Conservation (phyloP, 176 grass and related monocot species). For the Thinopyrum elongatum region DNA sequence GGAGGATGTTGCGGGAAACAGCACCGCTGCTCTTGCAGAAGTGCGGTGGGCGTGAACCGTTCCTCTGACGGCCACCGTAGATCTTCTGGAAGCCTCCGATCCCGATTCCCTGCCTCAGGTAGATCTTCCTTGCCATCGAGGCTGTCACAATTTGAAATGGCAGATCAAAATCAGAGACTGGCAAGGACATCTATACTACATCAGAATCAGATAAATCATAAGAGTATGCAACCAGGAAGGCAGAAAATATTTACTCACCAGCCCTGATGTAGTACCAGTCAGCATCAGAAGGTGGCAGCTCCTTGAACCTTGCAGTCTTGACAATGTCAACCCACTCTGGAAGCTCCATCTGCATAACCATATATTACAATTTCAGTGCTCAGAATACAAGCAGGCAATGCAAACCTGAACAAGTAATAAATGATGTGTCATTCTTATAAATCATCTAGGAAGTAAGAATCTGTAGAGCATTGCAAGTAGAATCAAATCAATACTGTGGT, state of each 20-base stretch:
- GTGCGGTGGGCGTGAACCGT: conserved; percentile 48
- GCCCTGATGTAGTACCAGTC: conserved; percentile 87
- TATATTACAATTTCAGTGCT: neutral
- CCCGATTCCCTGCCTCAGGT: conserved; percentile 75
- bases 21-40: conserved; percentile 85
- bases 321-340: conserved; percentile 84
- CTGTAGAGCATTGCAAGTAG: neutral
- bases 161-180: neutral
- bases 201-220: too few relatives aligned
- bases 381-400: neutral
- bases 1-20: conserved; percentile 68
- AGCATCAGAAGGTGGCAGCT: conserved; percentile 63
- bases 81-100: conserved; percentile 83
- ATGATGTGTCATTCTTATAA: neutral
- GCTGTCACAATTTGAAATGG: conserved; percentile 22
- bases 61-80: conserved; percentile 70
- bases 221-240: neutral
- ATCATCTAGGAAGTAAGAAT: neutral
- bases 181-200: neutral
- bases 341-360: conserved; percentile 60
- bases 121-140: conserved; percentile 78
- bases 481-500: neutral
- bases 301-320: conserved; percentile 81
- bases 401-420: neutral
- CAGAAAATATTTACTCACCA: conserved; percentile 29